phyloP scores from a whole-genome alignment of 2,329 filamentous ascomycete genomes.

The Diaporthe sp. region DNA sequence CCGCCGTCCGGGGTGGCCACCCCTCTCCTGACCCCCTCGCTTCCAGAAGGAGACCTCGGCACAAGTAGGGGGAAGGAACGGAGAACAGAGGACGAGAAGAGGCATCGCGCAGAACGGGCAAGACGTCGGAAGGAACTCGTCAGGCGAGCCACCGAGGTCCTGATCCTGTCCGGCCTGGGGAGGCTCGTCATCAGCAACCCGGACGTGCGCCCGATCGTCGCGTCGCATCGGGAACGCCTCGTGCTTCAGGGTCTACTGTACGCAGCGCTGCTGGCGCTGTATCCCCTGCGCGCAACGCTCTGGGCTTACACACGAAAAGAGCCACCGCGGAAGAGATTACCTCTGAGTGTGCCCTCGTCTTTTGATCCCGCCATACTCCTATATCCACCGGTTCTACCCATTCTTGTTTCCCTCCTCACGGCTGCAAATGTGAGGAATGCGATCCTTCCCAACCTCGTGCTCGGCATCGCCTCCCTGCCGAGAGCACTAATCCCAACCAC shows the following conservation, averaged over 20 bases:
- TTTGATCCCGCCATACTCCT: slow-evolving; percentile 94
- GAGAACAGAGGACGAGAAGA: slow-evolving; percentile 30
- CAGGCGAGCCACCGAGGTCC: slow-evolving; percentile 63
- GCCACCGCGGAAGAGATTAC: slow-evolving; percentile 40
- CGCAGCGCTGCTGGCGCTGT: slow-evolving; percentile 57
- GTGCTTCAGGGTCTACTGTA: slow-evolving; percentile 48
- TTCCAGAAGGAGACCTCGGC: slow-evolving; percentile 54
- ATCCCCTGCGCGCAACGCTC: slow-evolving; percentile 68
- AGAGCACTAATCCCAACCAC: slow-evolving; percentile 75
- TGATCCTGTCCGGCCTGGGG: slow-evolving; percentile 61
- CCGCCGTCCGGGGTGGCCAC: slow-evolving; percentile 64
- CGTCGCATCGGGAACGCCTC: slow-evolving; percentile 60
- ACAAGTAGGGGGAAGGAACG: slow-evolving; percentile 36
- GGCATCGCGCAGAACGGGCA: slow-evolving; percentile 43
- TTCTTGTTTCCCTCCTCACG: slow-evolving; percentile 81
- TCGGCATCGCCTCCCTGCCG: slow-evolving; percentile 82
- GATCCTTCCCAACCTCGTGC: slow-evolving; percentile 82
- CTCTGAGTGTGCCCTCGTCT: slow-evolving; percentile 71
- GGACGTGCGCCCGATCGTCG: slow-evolving; percentile 56
- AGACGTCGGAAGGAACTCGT: slow-evolving; percentile 62
- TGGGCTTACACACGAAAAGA: slow-evolving; percentile 57
- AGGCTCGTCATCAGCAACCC: slow-evolving; percentile 59
- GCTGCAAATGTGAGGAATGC: slow-evolving; percentile 68
- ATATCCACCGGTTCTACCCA: slow-evolving; percentile 82
- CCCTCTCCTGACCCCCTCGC: slow-evolving; percentile 61